Percentiles rank a stretch among this genome's conserved stretches.
phyloP scores from a whole-genome alignment of 441 rosid genomes.

The Populus hybrid region DNA sequence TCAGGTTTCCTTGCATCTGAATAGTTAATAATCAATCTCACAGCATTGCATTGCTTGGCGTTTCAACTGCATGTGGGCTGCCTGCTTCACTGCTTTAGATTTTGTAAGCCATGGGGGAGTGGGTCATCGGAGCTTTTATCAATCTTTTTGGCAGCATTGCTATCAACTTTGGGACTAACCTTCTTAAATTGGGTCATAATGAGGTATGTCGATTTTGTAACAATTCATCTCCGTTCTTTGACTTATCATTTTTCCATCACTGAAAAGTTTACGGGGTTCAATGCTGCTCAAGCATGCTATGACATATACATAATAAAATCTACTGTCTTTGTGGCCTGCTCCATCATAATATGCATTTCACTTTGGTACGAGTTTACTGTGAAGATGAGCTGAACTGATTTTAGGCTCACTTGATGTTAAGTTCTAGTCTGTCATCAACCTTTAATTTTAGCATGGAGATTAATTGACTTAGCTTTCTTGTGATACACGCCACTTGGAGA shows the following conservation, averaged over 20 bases:
- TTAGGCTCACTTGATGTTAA: neutral
- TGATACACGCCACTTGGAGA: conserved; percentile 2
- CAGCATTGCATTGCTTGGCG: neutral
- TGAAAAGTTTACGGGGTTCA: neutral
- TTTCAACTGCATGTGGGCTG: conserved; percentile 31
- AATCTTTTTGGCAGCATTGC: conserved; percentile 95
- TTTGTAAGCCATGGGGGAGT: conserved; percentile 81
- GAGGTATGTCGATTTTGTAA: conserved; percentile 45
- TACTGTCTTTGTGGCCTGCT: neutral
- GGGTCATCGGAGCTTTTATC: conserved; percentile 97
- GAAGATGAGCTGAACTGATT: neutral
- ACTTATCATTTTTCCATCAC: conserved; percentile 8
- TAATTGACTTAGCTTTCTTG: neutral
- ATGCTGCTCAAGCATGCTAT: neutral
- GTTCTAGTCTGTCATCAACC: neutral
- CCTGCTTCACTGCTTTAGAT: conserved; percentile 26
- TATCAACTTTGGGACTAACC: conserved; percentile 97
- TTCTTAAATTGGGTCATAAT: conserved; percentile 92
- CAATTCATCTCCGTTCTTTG: neutral
- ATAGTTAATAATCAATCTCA: neutral
- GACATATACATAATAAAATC: neutral
- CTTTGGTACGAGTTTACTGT: no score
- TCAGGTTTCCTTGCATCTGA: neutral
- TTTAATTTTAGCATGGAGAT: neutral
- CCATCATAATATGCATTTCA: neutral